Base-by-base conservation (phyloP, 2,329 filamentous ascomycete species). In the Cladophialophora bantiana region DNA sequence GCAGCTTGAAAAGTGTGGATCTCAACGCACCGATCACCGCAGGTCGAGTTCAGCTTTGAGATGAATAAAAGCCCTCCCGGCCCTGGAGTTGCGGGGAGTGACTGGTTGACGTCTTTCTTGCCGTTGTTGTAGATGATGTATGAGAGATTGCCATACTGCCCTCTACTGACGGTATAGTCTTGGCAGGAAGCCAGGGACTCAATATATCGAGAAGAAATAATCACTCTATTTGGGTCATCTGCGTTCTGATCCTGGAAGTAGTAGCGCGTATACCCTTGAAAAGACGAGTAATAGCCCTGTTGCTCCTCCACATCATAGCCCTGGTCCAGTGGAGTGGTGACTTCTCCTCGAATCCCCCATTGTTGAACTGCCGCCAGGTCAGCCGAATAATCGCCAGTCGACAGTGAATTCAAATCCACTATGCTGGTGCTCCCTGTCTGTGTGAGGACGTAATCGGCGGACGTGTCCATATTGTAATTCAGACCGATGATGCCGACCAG, bases 401-500 rank as follows among this genome's bases (percentile, higher is more conserved):
- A 62, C 6, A 70, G 42, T 26, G 67, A 53, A 32, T 68, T 42
- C 50, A 72, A 36, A 36, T 69, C 65, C 36, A 68, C 31, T 13
- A 72, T 68, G 52, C 61, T 69, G 48, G 64, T 48, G 15, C 18
- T 60, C 34, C 70, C 70, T 35, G 38, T 64, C n/a, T 36, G 59
- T 4, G 32, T 32, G 35, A 67, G 50, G 3, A 68, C 58, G 57
- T 42, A 48, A 18, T 65, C 55, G 4, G 26, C 32, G 7, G 69
- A 69, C 2, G 54, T 60, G 20, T 72, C 65, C 36, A 72, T 38
- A 35, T 70, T 70, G 53, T 72, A 72, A 26, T 70, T 72, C 36
- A 72, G 62, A n/a, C 70, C 70, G 32, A 72, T 66, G 31, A 72
- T 68, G 9, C 68, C 70, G n/a, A 71, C 68, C 36, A 72, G 64